Conservation (phyloP, 2,329 filamentous ascomycete genomes). For the Aspergillus sp. region DNA sequence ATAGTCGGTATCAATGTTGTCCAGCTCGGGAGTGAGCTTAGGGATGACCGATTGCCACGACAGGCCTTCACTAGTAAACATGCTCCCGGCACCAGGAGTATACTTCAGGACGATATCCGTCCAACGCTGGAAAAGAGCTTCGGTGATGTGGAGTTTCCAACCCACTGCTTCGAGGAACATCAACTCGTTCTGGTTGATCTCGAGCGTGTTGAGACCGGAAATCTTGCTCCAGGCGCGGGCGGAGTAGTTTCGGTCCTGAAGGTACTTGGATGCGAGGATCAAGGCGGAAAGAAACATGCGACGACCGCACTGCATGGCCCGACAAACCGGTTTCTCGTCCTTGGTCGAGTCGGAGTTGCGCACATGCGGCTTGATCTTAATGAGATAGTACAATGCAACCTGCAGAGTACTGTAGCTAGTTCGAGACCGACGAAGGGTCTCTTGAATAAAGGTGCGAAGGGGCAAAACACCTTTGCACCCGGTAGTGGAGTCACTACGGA, state of each 20-base stretch:
- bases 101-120: slow-evolving; percentile 86
- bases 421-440: slow-evolving; percentile 88
- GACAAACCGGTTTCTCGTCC: slow-evolving; percentile 69
- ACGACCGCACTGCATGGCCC: slow-evolving; percentile 87
- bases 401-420: slow-evolving; percentile 97
- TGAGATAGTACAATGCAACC: slow-evolving; percentile 92
- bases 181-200: slow-evolving; percentile 97
- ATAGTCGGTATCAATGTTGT: slow-evolving; percentile 40
- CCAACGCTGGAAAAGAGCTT: slow-evolving; percentile 86
- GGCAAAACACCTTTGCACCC: slow-evolving; percentile 76
- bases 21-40: slow-evolving; percentile 53
- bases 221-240: slow-evolving; percentile 99
- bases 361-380: slow-evolving; percentile 87
- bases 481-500: slow-evolving; percentile 61
- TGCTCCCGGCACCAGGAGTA: slow-evolving; percentile 55
- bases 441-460: slow-evolving; percentile 92
- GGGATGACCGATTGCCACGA: slow-evolving; percentile 49
- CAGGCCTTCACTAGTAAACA: slow-evolving; percentile 29
- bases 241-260: slow-evolving; percentile 97
- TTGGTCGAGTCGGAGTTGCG: slow-evolving; percentile 79
- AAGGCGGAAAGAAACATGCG: slow-evolving; percentile 96
- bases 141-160: slow-evolving; percentile 92
- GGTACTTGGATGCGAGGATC: slow-evolving; percentile 94
- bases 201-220: slow-evolving; percentile 83
- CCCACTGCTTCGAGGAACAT: slow-evolving; percentile 83